These are phyloP conservation scores for Pestalotiopsis sp. DNA, from an alignment of 2,329 filamentous ascomycete species.

Conservation along the genomic window DNA sequence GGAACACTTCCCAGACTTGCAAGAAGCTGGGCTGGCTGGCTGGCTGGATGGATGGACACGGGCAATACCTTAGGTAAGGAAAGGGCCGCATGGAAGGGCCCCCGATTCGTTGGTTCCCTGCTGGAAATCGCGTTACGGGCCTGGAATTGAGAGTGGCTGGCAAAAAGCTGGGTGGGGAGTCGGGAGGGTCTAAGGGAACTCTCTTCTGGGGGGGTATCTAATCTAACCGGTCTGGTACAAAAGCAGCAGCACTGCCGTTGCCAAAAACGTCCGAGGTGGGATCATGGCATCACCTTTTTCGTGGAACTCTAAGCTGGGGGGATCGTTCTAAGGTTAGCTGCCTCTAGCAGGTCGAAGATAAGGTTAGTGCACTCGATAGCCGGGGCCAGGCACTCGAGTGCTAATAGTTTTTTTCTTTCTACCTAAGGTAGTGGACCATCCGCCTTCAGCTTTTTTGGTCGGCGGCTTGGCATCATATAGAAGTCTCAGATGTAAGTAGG, in stretches of 20 bases:
- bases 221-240: background rate
- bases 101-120: background rate
- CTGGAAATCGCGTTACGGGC: background rate
- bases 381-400: background rate
- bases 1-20: background rate
- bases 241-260: background rate
- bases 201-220: slow-evolving; percentile 1
- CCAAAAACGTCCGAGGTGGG: slow-evolving; percentile 2
- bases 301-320: background rate
- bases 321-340: background rate
- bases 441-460: background rate
- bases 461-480: background rate
- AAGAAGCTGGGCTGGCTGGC: background rate
- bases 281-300: slow-evolving; percentile 1
- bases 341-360: background rate
- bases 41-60: background rate
- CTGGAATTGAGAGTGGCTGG: background rate
- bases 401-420: background rate
- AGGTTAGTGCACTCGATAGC: background rate
- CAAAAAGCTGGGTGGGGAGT: background rate
- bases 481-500: background rate
- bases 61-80: background rate
- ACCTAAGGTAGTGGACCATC: background rate
- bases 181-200: background rate
- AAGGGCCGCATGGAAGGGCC: background rate